phyloP scores from a whole-genome alignment of 179 eudicot genomes.

The Spinacia oleracea region DNA sequence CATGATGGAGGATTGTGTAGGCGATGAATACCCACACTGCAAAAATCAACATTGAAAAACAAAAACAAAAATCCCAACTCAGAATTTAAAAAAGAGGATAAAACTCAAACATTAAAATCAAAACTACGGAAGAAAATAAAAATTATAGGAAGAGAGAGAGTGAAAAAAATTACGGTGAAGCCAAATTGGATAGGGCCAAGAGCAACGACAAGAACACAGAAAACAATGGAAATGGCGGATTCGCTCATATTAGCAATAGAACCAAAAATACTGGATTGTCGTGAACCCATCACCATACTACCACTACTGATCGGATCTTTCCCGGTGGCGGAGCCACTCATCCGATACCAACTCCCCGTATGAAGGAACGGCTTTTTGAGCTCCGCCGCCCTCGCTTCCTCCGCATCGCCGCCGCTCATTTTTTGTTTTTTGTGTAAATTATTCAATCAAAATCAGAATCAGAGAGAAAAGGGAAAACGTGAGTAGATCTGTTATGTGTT shows the following conservation, averaged over 20 bases:
- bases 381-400: conserved; percentile 47
- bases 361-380: conserved; percentile 71
- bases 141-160: background rate
- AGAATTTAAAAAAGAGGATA: background rate
- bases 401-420: conserved; percentile 40
- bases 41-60: conserved; percentile 8
- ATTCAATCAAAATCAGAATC: background rate
- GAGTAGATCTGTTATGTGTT: background rate
- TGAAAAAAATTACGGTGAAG: conserved; percentile 46
- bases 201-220: conserved; percentile 73
- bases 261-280: conserved; percentile 62
- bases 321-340: conserved; percentile 26
- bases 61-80: background rate
- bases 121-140: background rate
- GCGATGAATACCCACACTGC: conserved; percentile 85
- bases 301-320: conserved; percentile 23
- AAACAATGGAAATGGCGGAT: conserved; percentile 56
- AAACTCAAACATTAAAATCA: too few species aligned
- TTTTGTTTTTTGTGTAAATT: background rate
- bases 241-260: conserved; percentile 56
- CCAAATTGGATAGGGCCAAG: conserved; percentile 90
- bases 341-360: conserved; percentile 86
- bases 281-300: conserved; percentile 29
- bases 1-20: conserved; percentile 74
- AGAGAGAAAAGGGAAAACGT: background rate